Percentiles rank a stretch among this genome's conserved stretches.
Evolutionary conservation across 106 monocot species (phyloP).

Genomic region (Dendrobium huoshanense): DNA sequence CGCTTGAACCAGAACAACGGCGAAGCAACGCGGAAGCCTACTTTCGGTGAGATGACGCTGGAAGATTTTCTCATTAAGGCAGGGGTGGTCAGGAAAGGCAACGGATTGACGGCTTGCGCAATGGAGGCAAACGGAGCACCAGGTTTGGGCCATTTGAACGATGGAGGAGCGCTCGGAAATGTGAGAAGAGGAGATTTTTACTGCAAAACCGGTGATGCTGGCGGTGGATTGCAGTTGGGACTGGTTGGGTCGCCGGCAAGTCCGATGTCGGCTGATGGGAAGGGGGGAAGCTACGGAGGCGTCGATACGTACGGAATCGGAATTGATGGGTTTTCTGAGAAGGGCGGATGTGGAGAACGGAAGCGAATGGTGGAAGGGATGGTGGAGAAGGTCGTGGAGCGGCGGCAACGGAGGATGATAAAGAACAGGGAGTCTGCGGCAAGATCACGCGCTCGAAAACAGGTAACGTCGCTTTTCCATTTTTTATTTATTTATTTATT

Average conservation of each 20-base stretch:
- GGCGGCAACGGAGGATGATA: conserved; percentile 60
- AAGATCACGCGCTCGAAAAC: conserved; percentile 65
- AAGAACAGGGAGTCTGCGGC: conserved; percentile 73
- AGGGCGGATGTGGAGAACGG: conserved; percentile 7
- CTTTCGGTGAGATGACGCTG: conserved; percentile 59
- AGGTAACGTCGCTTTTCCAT: conserved; percentile 14
- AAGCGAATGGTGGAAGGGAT: conserved; percentile 18
- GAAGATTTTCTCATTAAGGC: conserved; percentile 59
- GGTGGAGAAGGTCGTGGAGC: conserved; percentile 52
- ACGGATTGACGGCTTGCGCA: too few relatives aligned
- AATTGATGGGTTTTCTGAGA: background rate
- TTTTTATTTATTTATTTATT: background rate
- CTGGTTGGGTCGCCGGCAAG: conserved; percentile 25
- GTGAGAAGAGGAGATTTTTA: background rate
- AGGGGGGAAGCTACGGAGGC: conserved; percentile 6
- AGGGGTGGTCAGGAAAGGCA: conserved; percentile 44
- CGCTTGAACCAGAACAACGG: background rate
- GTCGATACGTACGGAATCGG: background rate
- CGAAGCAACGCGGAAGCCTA: conserved; percentile 15
- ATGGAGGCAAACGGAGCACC: background rate
- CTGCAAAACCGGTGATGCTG: background rate
- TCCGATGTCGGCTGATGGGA: conserved; percentile 29
- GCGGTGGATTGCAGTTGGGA: conserved; percentile 3
- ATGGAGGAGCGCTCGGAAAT: conserved; percentile 7
- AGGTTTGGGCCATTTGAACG: background rate